Conservation (phyloP, 1,139 yeast genomes). For the Suhomyces taliae region DNA sequence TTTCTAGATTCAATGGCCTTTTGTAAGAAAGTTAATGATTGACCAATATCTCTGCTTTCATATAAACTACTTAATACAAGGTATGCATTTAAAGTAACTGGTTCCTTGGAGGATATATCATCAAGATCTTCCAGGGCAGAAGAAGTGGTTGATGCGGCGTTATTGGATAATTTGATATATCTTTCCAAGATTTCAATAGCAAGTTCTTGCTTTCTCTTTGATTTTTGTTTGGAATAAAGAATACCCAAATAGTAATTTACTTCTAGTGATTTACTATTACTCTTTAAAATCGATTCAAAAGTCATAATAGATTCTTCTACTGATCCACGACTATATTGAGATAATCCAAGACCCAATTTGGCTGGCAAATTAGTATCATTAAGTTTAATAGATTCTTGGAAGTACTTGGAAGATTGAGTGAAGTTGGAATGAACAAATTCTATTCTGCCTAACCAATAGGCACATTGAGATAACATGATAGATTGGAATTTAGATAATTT, state of each 20-base stretch:
- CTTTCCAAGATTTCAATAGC: constrained; percentile 71
- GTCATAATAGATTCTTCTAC: constrained; percentile 83
- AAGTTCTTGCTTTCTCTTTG: constrained; percentile 37
- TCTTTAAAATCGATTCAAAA: constrained; percentile 70
- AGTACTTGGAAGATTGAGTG: constrained; percentile 67
- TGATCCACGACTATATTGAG: constrained; percentile 73
- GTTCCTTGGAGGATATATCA: constrained; percentile 49
- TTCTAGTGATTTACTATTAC: constrained; percentile 71
- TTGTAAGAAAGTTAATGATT: constrained; percentile 55
- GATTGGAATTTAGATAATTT: constrained; percentile 31
- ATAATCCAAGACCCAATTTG: constrained; percentile 81
- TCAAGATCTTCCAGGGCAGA: constrained; percentile 26
- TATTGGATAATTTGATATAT: constrained; percentile 62
- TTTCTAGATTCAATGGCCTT: constrained; percentile 57
- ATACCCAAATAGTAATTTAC: constrained; percentile 75
- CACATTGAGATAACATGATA: constrained; percentile 66
- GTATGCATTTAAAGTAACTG: constrained; percentile 67
- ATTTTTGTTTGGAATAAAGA: constrained; percentile 56
- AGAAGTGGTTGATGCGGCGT: constrained; percentile 35
- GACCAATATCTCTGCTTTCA: constrained; percentile 61
- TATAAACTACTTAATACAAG: constrained; percentile 65
- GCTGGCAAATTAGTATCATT: constrained; percentile 68
- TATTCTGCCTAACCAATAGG: constrained; percentile 85
- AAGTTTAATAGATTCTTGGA: constrained; percentile 67
- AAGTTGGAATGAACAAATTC: constrained; percentile 59